These are phyloP conservation scores for Fusarium penzigii DNA, from an alignment of 2,329 filamentous ascomycete genomes.

Conservation along the genomic window DNA sequence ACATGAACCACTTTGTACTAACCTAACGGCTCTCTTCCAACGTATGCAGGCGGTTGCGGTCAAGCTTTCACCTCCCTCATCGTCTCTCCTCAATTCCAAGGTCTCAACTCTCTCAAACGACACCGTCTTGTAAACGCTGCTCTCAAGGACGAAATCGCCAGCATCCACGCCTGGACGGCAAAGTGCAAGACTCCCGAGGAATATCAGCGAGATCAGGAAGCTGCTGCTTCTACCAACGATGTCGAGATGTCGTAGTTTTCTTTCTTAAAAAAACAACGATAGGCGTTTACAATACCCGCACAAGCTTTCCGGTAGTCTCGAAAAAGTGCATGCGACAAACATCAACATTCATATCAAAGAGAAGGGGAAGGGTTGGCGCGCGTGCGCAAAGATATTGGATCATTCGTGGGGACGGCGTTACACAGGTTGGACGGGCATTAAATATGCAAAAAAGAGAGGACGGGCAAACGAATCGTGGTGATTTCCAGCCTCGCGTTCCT, in stretches of 20 bases:
- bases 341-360: constrained; percentile 10
- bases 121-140: constrained; percentile 84
- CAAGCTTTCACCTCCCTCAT: constrained; percentile 62
- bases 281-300: constrained; percentile 6
- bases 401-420: not conserved
- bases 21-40: constrained; percentile 4
- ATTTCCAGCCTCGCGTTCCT: constrained; percentile 25
- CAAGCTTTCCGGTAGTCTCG: no score
- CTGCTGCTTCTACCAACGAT: constrained; percentile 13
- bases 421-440: not conserved
- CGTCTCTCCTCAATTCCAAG: constrained; percentile 67
- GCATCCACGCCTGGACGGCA: constrained; percentile 92
- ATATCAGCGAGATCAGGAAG: constrained; percentile 67
- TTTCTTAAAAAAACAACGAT: not conserved
- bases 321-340: not conserved
- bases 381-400: constrained; percentile 7
- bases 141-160: constrained; percentile 83
- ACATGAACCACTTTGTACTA: no score
- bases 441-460: constrained; percentile 14
- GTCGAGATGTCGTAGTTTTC: constrained; percentile 10
- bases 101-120: constrained; percentile 76
- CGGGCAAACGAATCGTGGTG: constrained; percentile 9
- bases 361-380: not conserved
- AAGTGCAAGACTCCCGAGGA: constrained; percentile 92
- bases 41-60: constrained; percentile 55